phyloP scores from a whole-genome alignment of 2,329 filamentous ascomycete genomes.

The Pseudogymnoascus sp. region DNA sequence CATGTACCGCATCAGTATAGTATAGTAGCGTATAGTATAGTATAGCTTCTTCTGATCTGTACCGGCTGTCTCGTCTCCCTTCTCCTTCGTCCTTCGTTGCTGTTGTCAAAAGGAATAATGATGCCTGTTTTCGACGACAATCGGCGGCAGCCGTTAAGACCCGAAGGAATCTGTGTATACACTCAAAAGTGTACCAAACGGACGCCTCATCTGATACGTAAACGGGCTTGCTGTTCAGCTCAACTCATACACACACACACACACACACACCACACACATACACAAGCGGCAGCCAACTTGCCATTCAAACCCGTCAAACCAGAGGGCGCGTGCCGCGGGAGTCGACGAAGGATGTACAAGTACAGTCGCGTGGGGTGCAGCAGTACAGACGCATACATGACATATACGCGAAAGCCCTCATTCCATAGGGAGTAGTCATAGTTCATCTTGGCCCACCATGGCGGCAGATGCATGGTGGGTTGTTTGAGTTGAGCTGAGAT shows the following conservation, averaged over 20 bases:
- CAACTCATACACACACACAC: background rate
- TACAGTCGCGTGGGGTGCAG: conserved; percentile 6
- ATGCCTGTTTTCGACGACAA: background rate
- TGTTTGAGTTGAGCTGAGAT: background rate
- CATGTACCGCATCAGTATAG: background rate
- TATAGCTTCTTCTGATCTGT: background rate
- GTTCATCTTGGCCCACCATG: conserved; percentile 8
- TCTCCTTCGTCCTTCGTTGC: background rate
- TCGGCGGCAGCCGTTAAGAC: background rate
- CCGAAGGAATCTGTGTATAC: background rate
- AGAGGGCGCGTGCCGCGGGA: background rate
- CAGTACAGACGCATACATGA: background rate
- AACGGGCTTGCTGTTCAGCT: background rate
- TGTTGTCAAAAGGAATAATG: conserved; percentile 3
- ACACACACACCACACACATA: background rate
- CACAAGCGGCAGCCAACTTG: background rate
- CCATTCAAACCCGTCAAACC: background rate
- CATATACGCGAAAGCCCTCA: background rate
- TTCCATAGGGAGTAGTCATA: conserved; percentile 2
- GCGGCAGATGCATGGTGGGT: conserved; percentile 4
- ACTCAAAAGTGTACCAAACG: background rate
- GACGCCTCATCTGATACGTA: conserved; percentile 6
- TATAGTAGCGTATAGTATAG: background rate
- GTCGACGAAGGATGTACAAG: conserved; percentile 2
- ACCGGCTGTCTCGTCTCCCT: background rate